Percentiles rank a stretch among this genome's conserved stretches.
phyloP scores from a whole-genome alignment of 148 eudicot species.

The Fagopyrum homotropicum region DNA sequence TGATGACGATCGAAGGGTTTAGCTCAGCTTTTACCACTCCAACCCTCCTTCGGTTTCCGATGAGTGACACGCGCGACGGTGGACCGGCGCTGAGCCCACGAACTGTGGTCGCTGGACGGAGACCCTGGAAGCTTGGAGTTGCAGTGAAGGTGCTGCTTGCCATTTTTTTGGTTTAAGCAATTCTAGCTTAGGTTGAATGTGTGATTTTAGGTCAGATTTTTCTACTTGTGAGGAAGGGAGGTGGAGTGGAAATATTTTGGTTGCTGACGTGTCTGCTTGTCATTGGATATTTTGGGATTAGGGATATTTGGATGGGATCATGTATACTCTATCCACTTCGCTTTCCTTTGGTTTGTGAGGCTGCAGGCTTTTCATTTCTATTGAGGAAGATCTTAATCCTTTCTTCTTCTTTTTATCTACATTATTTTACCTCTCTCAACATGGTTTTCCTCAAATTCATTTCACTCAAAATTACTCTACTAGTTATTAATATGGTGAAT shows the following conservation, averaged over 20 bases:
- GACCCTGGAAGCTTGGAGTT: constrained; percentile 1
- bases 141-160: constrained; percentile 8
- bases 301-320: neutral
- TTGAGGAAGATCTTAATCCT: no score
- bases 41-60: no score
- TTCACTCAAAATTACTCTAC: no score
- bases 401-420: no score
- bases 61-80: neutral
- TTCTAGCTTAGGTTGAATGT: neutral
- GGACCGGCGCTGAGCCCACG: neutral
- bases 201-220: neutral
- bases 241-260: neutral
- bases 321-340: neutral
- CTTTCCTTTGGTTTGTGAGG: neutral
- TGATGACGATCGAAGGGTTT: constrained; percentile 66
- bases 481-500: no score
- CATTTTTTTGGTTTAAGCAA: neutral
- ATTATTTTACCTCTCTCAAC: no score
- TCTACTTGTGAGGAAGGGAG: neutral
- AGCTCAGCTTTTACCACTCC: constrained; percentile 43
- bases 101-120: neutral
- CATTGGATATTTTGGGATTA: neutral
- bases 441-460: no score
- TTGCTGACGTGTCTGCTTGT: neutral
- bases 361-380: no score